Base-by-base conservation (phyloP, 1,139 yeast genomes). In the Pichia kudriavzevii region DNA sequence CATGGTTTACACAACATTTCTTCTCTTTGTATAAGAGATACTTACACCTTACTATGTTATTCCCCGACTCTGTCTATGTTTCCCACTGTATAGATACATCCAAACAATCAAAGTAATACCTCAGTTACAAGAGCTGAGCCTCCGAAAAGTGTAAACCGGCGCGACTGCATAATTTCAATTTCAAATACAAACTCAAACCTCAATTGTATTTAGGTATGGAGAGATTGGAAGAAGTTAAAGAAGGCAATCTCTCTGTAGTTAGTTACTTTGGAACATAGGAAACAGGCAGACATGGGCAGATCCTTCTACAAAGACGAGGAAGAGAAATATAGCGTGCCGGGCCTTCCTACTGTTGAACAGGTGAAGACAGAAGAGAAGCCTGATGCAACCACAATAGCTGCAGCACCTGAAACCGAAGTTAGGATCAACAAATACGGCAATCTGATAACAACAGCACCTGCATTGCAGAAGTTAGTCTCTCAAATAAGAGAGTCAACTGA, bases 1-100 rank as follows among this genome's bases (percentile, higher is more conserved):
- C 4, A 69, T 79, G 72, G 49, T 67, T 6, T 81, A 79, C 53
- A 80, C 87, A 3, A 74, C 85, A 1, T 12, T 14, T 1, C 28
- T 27, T 4, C 15, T 37, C 10, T 28, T 37, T n/a, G 15, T 31
- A 26, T 36, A 22, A 28, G 20, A 20, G 14, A 2, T 18, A 8
- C 9, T 12, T 19, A 4, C 8, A 17, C 12, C 7, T 11, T 10
- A 11, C 19, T 26, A 9, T 13, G 16, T 11, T n/a, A n/a, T n/a
- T n/a, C n/a, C n/a, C n/a, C n/a, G n/a, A n/a, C n/a, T n/a, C n/a
- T n/a, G n/a, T n/a, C n/a, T n/a, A n/a, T n/a, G n/a, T n/a, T n/a
- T n/a, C n/a, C n/a, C n/a, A n/a, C n/a, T n/a, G n/a, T n/a, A n/a
- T 4, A 22, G 12, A 22, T 11, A 22, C 24, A 17, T 10, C 19